Evolutionary conservation across 495 filamentous ascomycete genomes (phyloP).

Genomic region (Aspergillus leporis): DNA sequence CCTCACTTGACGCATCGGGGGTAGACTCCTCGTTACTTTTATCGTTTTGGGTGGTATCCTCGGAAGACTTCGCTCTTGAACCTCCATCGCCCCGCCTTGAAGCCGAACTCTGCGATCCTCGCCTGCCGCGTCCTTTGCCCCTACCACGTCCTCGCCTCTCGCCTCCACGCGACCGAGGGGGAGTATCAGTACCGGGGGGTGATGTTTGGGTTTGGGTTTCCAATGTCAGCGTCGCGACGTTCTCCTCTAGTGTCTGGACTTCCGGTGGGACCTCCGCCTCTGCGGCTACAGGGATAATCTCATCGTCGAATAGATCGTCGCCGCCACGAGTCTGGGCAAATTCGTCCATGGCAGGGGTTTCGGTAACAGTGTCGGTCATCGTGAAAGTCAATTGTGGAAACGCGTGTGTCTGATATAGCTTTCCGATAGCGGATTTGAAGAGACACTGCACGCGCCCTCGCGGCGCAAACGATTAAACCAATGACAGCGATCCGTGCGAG

Average conservation of each 20-base stretch:
- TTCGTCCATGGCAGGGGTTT: constrained; percentile 34
- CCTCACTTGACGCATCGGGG: constrained; percentile 20
- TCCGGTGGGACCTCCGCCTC: constrained; percentile 35
- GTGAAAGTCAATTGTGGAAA: constrained; percentile 9
- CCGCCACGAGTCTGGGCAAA: constrained; percentile 67
- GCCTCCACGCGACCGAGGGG: constrained; percentile 36
- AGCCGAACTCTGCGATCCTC: constrained; percentile 36
- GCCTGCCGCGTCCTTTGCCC: constrained; percentile 33
- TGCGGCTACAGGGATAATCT: constrained; percentile 61
- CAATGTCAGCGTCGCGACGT: constrained; percentile 16
- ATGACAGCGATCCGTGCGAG: constrained; percentile 19
- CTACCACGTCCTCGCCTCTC: constrained; percentile 40
- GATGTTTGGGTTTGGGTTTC: constrained; percentile 19
- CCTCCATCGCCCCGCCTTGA: constrained; percentile 26
- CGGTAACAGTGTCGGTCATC: constrained; percentile 26
- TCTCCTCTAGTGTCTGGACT: constrained; percentile 18
- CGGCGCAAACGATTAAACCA: constrained; percentile 11
- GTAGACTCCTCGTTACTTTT: constrained; percentile 16
- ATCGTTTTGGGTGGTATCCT: constrained; percentile 19
- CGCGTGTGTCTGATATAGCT: constrained; percentile 10
- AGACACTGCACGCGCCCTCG: constrained; percentile 12
- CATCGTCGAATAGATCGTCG: constrained; percentile 73
- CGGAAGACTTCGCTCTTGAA: constrained; percentile 21
- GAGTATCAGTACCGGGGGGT: constrained; percentile 18
- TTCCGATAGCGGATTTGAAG: constrained; percentile 15